These are phyloP conservation scores for Coniochaeta sp. DNA, from an alignment of 2,329 filamentous ascomycete genomes.

Conservation along the genomic window DNA sequence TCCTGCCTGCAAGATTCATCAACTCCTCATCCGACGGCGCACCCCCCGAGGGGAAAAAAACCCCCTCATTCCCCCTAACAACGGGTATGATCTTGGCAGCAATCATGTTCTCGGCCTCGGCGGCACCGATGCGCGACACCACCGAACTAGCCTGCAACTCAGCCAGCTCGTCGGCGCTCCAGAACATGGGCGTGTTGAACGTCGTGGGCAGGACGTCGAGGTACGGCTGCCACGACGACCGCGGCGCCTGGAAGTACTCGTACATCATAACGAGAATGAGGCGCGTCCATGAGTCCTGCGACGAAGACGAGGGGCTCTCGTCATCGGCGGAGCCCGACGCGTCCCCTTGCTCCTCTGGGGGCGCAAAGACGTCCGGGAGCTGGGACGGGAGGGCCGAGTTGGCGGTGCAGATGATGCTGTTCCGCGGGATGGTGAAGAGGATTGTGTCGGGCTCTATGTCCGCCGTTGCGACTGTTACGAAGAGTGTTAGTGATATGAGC, in stretches of 20 bases:
- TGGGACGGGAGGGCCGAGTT: slow-evolving; percentile 61
- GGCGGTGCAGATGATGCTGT: slow-evolving; percentile 61
- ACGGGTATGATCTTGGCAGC: slow-evolving; percentile 43
- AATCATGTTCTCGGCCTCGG: slow-evolving; percentile 65
- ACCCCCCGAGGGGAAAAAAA: slow-evolving; percentile 37
- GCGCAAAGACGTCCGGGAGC: slow-evolving; percentile 47
- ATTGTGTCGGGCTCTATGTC: slow-evolving; percentile 69
- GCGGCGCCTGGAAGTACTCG: slow-evolving; percentile 53
- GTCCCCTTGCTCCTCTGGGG: slow-evolving; percentile 22
- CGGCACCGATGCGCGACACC: slow-evolving; percentile 68
- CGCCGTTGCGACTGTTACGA: slow-evolving; percentile 64
- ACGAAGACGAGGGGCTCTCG: slow-evolving; percentile 17
- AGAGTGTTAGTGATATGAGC: too few relatives aligned
- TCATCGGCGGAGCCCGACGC: slow-evolving; percentile 30
- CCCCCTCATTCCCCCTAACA: slow-evolving; percentile 32
- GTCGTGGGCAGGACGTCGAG: slow-evolving; percentile 62
- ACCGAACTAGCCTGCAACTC: slow-evolving; percentile 73
- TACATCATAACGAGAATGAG: slow-evolving; percentile 76
- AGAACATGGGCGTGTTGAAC: slow-evolving; percentile 91
- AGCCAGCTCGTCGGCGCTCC: slow-evolving; percentile 62
- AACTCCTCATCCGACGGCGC: slow-evolving; percentile 34
- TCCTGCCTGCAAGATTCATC: slow-evolving; percentile 58
- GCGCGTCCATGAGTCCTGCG: slow-evolving; percentile 45
- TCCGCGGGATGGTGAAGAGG: slow-evolving; percentile 73
- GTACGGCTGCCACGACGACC: slow-evolving; percentile 71